Base-by-base conservation (phyloP, 148 eudicot genomes). In the Rhododendron williamsianum region DNA sequence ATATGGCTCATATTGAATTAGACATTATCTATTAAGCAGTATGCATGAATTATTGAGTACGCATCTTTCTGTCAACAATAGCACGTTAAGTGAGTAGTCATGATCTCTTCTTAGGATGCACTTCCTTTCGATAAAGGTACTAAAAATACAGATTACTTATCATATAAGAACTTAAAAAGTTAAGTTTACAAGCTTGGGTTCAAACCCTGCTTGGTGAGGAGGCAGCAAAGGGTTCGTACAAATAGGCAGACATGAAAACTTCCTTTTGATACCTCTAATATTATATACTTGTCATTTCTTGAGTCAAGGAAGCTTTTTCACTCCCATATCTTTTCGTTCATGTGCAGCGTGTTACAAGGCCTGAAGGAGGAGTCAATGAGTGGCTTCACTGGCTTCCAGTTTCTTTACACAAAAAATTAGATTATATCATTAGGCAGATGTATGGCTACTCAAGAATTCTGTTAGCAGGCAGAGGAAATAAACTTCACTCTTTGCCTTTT, bases 321-420 rank as follows among this genome's bases (percentile, higher is more conserved):
- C 27, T 25, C 52, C 41, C 78, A 6, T 27, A 11, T 63, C 27
- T 78, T 84, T 36, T 19, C 58, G 35, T 67, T 65, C 54, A 33
- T 33, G 65, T 89, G 89, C 94, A 97, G 99, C 96, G 96, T 49
- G 96, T 97, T 87, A 93, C 93, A 72, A 93, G 99, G 89, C 98
- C 99, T 65, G 90, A 87, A 84, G 99, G 99, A 87, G 98, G 98
- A 87, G 86, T 97, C 78, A 95, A 97, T 88, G 98, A 95, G 67
- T 97, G 95, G 95, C 91, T 97, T 81, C 98, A 91, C 83, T 97
- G 99, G 98, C 94, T 97, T 52, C 98, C 99, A 73, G 96, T 95
- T 87, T 93, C 96, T 87, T 27, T 94, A 72, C 99, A 94, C 88
- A 92, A 95, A 89, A 92, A 90, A 80, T 56, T 95, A 83, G 87